Percentiles rank a stretch among this genome's conserved stretches.
phyloP scores from a whole-genome alignment of 148 eudicot species.

The Silene conica region DNA sequence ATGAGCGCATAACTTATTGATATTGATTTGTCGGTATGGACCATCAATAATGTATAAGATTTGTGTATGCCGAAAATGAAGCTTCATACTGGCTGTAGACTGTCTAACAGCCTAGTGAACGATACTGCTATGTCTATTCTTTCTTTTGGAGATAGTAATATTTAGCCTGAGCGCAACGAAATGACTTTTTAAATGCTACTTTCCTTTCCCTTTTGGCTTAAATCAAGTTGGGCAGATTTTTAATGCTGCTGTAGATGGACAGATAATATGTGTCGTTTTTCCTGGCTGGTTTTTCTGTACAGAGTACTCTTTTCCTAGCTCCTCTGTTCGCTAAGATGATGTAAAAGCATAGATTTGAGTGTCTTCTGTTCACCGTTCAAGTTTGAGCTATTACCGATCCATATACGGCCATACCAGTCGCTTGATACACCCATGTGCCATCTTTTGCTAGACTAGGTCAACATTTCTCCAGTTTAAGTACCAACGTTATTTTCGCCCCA shows the following conservation, averaged over 20 bases:
- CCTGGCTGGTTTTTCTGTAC: not conserved
- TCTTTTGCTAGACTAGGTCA: not conserved
- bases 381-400: not conserved
- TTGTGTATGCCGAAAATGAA: not conserved
- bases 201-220: not conserved
- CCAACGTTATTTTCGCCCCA: too few relatives aligned
- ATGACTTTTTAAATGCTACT: not conserved
- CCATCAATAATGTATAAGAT: not conserved
- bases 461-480: not conserved
- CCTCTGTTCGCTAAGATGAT: not conserved
- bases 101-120: not conserved
- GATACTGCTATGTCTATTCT: not conserved
- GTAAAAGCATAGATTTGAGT: not conserved
- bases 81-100: not conserved
- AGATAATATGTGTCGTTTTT: not conserved
- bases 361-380: not conserved
- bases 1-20: too few relatives aligned
- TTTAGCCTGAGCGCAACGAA: too few relatives aligned
- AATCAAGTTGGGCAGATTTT: not conserved
- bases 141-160: not conserved
- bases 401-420: not conserved
- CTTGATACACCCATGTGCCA: not conserved
- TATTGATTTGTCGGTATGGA: not conserved
- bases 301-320: not conserved
- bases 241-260: not conserved